These are phyloP conservation scores for Metarhizium robertsii DNA, from an alignment of 2,329 filamentous ascomycete genomes.

Conservation along the genomic window DNA sequence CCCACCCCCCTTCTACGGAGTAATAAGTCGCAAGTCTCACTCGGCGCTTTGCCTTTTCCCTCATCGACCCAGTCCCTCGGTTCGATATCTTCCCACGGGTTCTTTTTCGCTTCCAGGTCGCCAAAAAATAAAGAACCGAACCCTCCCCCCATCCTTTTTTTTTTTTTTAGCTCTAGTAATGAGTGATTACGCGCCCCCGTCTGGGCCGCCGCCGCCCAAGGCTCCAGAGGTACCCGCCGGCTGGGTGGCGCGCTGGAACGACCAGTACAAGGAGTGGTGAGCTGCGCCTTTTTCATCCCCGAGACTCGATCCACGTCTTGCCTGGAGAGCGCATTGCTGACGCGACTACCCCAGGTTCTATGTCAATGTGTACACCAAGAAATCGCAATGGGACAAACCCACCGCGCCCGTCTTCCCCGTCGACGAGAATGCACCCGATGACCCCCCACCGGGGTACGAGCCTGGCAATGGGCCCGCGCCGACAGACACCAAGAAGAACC, in stretches of 20 bases:
- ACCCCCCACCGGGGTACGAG: constrained; percentile 60
- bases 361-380: constrained; percentile 79
- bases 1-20: no score
- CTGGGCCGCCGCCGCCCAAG: constrained; percentile 47
- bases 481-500: constrained; percentile 58
- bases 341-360: constrained; percentile 58
- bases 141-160: background rate
- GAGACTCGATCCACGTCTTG: background rate
- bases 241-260: constrained; percentile 80
- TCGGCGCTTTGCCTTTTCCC: no score
- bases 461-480: constrained; percentile 29
- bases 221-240: constrained; percentile 56
- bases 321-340: background rate
- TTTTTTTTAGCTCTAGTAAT: constrained; percentile 21
- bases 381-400: constrained; percentile 85
- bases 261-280: constrained; percentile 78
- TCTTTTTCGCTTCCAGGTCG: background rate
- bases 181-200: constrained; percentile 44
- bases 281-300: background rate
- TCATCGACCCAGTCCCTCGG: no score
- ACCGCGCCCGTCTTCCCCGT: constrained; percentile 55
- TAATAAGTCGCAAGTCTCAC: no score
- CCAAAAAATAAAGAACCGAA: background rate
- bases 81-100: no score
- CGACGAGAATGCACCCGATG: constrained; percentile 35